phyloP scores from a whole-genome alignment of 306 rosid genomes.

The Lagenaria siceraria region DNA sequence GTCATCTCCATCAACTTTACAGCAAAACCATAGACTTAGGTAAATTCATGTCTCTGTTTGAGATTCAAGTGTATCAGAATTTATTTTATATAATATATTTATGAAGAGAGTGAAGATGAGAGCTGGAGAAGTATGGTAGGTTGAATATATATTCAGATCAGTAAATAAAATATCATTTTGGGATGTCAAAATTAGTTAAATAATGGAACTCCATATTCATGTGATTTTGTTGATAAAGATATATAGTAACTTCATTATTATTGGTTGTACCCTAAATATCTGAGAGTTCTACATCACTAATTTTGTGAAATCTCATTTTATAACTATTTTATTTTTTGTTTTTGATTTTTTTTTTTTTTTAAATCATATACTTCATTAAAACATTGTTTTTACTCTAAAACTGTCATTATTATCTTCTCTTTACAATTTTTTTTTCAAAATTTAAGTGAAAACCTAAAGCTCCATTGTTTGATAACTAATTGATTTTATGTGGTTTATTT shows the following conservation, averaged over 20 bases:
- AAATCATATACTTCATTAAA: too few relatives aligned
- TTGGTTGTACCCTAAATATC: not conserved
- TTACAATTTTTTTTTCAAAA: too few relatives aligned
- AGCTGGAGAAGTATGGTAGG: not conserved
- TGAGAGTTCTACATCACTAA: too few relatives aligned
- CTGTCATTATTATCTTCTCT: too few relatives aligned
- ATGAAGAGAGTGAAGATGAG: not conserved
- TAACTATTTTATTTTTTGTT: too few relatives aligned
- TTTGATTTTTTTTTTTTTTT: too few relatives aligned
- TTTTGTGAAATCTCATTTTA: too few relatives aligned
- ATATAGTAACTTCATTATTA: not conserved
- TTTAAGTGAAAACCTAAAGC: too few relatives aligned
- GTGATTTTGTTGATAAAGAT: not conserved
- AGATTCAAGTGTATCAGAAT: not conserved
- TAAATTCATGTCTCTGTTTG: not conserved
- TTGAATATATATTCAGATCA: not conserved
- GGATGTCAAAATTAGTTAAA: not conserved
- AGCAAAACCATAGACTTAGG: not conserved
- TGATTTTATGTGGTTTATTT: too few relatives aligned
- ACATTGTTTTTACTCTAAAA: too few relatives aligned
- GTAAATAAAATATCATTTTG: not conserved
- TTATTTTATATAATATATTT: not conserved
- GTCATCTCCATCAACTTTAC: slow-evolving; percentile 1
- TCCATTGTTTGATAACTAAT: too few relatives aligned
- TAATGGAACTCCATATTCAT: not conserved